Percentiles rank a stretch among this genome's conserved stretches.
phyloP scores from a whole-genome alignment of 108 stramenopile species.

The Craspedostauros australis region DNA sequence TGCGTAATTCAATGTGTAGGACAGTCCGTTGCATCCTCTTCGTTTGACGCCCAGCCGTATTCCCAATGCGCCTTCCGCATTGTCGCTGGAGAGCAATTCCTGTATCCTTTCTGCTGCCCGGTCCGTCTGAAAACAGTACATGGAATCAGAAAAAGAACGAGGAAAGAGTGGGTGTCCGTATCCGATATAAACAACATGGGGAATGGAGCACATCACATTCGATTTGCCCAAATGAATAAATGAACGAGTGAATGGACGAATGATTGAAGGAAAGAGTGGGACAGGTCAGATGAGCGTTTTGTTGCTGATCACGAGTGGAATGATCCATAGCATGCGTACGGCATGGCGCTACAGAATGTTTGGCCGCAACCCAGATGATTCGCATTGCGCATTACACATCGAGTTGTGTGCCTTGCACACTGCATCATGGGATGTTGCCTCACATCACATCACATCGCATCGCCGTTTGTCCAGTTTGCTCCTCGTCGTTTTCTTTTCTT shows the following conservation, averaged over 20 bases:
- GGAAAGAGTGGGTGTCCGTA: background rate
- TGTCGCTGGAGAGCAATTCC: conserved; percentile 31
- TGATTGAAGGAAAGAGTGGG: background rate
- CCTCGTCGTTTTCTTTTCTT: background rate
- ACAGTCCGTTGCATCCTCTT: conserved; percentile 97
- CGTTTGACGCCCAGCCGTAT: conserved; percentile 93
- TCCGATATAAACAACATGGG: background rate
- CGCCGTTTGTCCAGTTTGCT: too few relatives aligned
- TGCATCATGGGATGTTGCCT: too few relatives aligned
- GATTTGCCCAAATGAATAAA: background rate
- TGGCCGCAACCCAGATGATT: too few relatives aligned
- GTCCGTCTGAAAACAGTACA: conserved; percentile 30
- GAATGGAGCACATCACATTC: background rate
- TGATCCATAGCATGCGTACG: too few relatives aligned
- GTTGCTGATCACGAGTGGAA: too few relatives aligned
- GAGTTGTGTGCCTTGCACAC: too few relatives aligned
- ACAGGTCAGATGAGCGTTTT: too few relatives aligned
- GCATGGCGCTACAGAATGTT: too few relatives aligned
- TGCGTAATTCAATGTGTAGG: conserved; percentile 98
- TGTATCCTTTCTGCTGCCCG: conserved; percentile 54
- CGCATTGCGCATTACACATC: too few relatives aligned
- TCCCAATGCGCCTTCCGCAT: conserved; percentile 64
- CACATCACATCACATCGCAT: too few relatives aligned
- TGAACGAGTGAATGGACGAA: background rate
- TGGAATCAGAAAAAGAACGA: background rate